Evolutionary conservation across 2,329 filamentous ascomycete genomes (phyloP).

Genomic region (Talaromyces sp.): DNA sequence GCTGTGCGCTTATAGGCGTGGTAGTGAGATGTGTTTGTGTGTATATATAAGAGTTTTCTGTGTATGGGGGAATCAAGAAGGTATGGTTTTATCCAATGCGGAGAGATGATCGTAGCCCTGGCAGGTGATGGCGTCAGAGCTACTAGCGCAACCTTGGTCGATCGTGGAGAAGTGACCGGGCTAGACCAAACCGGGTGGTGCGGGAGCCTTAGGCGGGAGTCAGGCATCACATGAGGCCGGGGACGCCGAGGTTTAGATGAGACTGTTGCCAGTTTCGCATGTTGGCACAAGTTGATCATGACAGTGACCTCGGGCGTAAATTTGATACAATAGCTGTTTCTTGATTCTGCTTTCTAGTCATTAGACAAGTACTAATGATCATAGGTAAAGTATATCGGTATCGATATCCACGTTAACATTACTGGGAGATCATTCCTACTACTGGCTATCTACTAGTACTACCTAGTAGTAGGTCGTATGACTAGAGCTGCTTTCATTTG

Average conservation of each 20-base stretch:
- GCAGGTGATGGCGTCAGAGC: slow-evolving; percentile 29
- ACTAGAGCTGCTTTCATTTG: no score
- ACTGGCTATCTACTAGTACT: no score
- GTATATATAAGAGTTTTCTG: neutral
- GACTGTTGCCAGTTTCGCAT: neutral
- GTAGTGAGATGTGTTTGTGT: neutral
- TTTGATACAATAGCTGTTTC: no score
- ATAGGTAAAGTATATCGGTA: no score
- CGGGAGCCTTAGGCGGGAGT: neutral
- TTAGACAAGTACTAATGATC: no score
- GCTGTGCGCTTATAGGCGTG: neutral
- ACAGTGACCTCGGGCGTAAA: no score
- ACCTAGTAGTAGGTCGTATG: no score
- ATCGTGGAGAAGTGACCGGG: slow-evolving; percentile 26
- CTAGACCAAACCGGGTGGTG: slow-evolving; percentile 19
- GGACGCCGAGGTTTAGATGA: neutral
- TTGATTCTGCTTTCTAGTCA: no score
- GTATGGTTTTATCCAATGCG: neutral
- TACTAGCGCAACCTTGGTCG: slow-evolving; percentile 20
- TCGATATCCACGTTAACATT: no score
- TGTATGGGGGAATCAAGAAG: neutral
- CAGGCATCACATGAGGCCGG: slow-evolving; percentile 3
- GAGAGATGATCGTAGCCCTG: slow-evolving; percentile 17
- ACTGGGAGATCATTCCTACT: no score
- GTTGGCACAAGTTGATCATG: no score